Evolutionary conservation across 2,329 filamentous ascomycete species (phyloP).

Genomic region (Ascochyta fabae): DNA sequence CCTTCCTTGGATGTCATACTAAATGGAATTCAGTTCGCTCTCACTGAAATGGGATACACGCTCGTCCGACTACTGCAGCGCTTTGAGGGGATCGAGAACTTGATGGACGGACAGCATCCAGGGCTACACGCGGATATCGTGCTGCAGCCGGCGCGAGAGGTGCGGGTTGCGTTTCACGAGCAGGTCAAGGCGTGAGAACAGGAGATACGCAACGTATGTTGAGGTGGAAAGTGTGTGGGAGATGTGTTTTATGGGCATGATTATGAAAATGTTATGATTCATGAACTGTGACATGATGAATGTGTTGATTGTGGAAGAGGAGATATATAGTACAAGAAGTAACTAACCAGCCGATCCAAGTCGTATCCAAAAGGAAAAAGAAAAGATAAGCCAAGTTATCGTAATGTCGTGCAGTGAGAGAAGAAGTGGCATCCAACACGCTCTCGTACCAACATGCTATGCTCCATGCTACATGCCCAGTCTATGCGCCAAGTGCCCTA

Average conservation of each 20-base stretch:
- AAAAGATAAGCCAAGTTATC: not conserved
- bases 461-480: conserved; percentile 6
- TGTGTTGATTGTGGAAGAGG: not conserved
- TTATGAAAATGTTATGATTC: too few relatives aligned
- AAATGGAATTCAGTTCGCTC: conserved; percentile 46
- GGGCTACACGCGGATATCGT: conserved; percentile 57
- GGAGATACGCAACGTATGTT: too few relatives aligned
- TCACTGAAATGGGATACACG: conserved; percentile 59
- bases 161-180: conserved; percentile 48
- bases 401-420: not conserved
- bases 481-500: conserved; percentile 11
- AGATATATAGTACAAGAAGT: conserved; percentile 8
- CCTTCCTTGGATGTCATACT: not conserved
- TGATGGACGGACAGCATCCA: conserved; percentile 45
- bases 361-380: not conserved
- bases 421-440: not conserved
- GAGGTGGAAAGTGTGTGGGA: too few relatives aligned
- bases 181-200: too few relatives aligned
- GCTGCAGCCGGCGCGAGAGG: conserved; percentile 52
- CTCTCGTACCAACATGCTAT: not conserved
- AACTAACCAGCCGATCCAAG: not conserved
- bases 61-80: conserved; percentile 55
- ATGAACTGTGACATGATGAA: not conserved
- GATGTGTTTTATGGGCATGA: too few relatives aligned
- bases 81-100: conserved; percentile 52